Conservation (phyloP, 345 rosid genomes). For the Fremontodendron californicum region DNA sequence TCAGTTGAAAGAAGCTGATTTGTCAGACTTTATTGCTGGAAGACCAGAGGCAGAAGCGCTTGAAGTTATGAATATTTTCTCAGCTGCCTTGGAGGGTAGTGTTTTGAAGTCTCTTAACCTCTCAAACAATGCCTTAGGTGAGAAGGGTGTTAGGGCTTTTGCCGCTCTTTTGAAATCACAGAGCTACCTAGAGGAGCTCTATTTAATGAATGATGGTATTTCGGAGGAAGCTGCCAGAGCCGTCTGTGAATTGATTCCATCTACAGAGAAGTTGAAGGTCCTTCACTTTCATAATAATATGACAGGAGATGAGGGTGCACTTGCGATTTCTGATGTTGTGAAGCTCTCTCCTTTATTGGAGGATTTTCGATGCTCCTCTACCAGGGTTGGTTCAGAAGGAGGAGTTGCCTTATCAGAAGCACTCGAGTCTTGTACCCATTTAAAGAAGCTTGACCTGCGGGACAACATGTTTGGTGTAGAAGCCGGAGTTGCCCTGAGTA, state of each 20-base stretch:
- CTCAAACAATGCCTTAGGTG: conserved; percentile 89
- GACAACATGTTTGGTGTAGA: conserved; percentile 87
- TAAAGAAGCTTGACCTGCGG: conserved; percentile 80
- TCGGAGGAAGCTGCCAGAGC: conserved; percentile 92
- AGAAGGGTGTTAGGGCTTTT: conserved; percentile 90
- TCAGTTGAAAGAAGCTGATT: conserved; percentile 81
- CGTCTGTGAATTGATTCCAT: conserved; percentile 73
- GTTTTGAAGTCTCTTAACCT: conserved; percentile 62
- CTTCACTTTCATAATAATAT: conserved; percentile 90
- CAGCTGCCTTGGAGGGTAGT: conserved; percentile 74
- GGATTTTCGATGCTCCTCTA: conserved; percentile 85
- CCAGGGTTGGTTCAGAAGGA: conserved; percentile 73
- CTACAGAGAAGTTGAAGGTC: conserved; percentile 69
- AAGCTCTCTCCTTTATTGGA: conserved; percentile 57
- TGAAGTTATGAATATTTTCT: conserved; percentile 74
- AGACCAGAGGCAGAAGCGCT: conserved; percentile 82
- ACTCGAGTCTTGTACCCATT: conserved; percentile 51
- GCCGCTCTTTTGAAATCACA: conserved; percentile 64
- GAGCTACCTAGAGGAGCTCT: conserved; percentile 71
- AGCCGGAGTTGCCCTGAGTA: conserved; percentile 71
- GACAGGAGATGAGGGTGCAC: conserved; percentile 87
- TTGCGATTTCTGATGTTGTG: conserved; percentile 68
- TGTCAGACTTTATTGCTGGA: conserved; percentile 91
- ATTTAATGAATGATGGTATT: conserved; percentile 84
- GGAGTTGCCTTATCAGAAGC: conserved; percentile 77